Base-by-base conservation (phyloP, 2,329 filamentous ascomycete species). In the Xylaria sp. region DNA sequence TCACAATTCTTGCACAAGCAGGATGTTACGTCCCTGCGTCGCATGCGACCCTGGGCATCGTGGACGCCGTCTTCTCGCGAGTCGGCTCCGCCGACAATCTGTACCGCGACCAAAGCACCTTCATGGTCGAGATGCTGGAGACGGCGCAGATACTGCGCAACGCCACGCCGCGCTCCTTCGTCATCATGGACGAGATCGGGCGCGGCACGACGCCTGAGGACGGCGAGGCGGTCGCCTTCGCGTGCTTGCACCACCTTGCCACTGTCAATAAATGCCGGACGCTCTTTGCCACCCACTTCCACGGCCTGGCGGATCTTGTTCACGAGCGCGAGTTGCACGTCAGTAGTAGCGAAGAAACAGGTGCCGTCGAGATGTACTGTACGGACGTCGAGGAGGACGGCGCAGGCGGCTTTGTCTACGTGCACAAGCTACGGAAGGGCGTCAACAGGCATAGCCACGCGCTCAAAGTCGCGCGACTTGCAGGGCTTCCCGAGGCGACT, bases 51-150 rank as follows among this genome's bases (percentile, higher is more conserved):
- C 86, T 99, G 31, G 94, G 95, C 1, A 85, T 99, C 52, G 94
- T 98, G n/a, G 96, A 99, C 81, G 94, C 95, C 76, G 91, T 99
- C 63, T 98, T 97, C 83, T 96, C 92, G 78, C 92, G 96, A 78
- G 92, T 97, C 25, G 96, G 96, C 1, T 97, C 94, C 0, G 96
- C 95, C 1, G 97, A 99, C 80, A 95, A 97, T 78, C 85, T 99
- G n/a, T 98, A 92, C 82, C 89, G 90, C 60, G 92, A 97, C 82
- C 94, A 98, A 80, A 97, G 94, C 62, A 99, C 97, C 0, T 99
- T 99, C 81, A 98, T 99, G 96, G 94, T 98, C 0, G 96, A 99
- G 82, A 99, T 99, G 96, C 87, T 98, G 1, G 96, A 99, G 82
- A 97, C 96, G 23, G 94, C 95, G 1, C 87, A 92, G 31, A 99